phyloP scores from a whole-genome alignment of 2,329 filamentous ascomycete genomes.

The Emergomyces orientalis region DNA sequence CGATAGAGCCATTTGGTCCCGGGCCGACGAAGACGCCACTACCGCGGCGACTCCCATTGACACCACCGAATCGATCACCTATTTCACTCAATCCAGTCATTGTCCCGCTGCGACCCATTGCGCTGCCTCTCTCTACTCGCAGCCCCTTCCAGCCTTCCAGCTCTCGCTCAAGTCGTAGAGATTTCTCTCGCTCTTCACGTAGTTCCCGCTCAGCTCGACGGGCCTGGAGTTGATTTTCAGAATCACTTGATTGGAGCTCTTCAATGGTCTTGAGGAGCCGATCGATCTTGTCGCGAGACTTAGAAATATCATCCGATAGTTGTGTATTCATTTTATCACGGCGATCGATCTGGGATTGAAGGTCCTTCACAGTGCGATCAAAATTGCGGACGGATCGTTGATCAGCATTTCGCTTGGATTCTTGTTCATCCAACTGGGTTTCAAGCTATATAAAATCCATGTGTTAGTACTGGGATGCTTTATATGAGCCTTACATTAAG shows the following conservation, averaged over 20 bases:
- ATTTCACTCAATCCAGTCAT: slow-evolving; percentile 31
- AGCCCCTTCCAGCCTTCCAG: slow-evolving; percentile 70
- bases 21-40: slow-evolving; percentile 32
- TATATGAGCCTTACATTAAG: neutral
- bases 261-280: slow-evolving; percentile 86
- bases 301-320: slow-evolving; percentile 71
- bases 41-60: slow-evolving; percentile 31
- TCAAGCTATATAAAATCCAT: slow-evolving; percentile 56
- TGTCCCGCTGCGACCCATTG: slow-evolving; percentile 22
- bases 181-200: slow-evolving; percentile 77
- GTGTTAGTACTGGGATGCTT: slow-evolving; percentile 18
- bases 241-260: slow-evolving; percentile 83
- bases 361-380: slow-evolving; percentile 85
- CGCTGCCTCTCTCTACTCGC: slow-evolving; percentile 51
- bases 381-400: slow-evolving; percentile 84
- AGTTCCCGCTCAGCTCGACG: slow-evolving; percentile 84
- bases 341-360: slow-evolving; percentile 84
- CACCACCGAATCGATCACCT: slow-evolving; percentile 21
- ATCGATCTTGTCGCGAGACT: slow-evolving; percentile 82
- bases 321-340: slow-evolving; percentile 79
- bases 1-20: slow-evolving; percentile 31
- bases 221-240: slow-evolving; percentile 66
- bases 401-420: slow-evolving; percentile 67
- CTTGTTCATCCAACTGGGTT: slow-evolving; percentile 72
- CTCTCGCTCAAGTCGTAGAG: slow-evolving; percentile 73